phyloP scores from a whole-genome alignment of 2,329 filamentous ascomycete species.

The Stachybotrys chartarum region DNA sequence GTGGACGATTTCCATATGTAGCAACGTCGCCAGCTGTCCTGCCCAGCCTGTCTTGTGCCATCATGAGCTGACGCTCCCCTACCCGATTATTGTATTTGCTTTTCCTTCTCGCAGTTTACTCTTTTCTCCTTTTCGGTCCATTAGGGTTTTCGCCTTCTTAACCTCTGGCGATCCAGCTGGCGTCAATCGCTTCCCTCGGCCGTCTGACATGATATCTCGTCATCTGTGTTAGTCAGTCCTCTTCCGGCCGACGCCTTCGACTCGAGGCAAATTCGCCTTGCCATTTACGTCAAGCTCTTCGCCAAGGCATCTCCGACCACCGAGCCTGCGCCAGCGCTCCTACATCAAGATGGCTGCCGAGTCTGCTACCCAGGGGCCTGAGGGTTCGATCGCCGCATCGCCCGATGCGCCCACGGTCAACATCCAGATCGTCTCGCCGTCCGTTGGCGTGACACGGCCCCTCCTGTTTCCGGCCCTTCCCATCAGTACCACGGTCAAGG shows the following conservation, averaged over 20 bases:
- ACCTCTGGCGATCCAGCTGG: neutral
- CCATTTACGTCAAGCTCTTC: neutral
- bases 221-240: neutral
- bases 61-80: neutral
- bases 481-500: constrained; percentile 43
- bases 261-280: neutral
- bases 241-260: neutral
- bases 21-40: neutral
- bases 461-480: constrained; percentile 42
- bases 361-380: constrained; percentile 17
- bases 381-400: constrained; percentile 12
- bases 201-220: neutral
- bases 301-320: neutral
- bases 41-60: neutral
- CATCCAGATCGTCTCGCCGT: constrained; percentile 53
- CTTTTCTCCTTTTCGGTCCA: neutral
- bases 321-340: constrained; percentile 17
- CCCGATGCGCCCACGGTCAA: constrained; percentile 37
- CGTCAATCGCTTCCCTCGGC: neutral
- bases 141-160: neutral
- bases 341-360: constrained; percentile 31
- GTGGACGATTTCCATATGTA: constrained; percentile 4
- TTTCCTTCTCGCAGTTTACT: neutral
- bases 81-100: neutral
- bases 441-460: constrained; percentile 42